phyloP scores from a whole-genome alignment of 2,329 filamentous ascomycete species.

The Colletotrichum sp. region DNA sequence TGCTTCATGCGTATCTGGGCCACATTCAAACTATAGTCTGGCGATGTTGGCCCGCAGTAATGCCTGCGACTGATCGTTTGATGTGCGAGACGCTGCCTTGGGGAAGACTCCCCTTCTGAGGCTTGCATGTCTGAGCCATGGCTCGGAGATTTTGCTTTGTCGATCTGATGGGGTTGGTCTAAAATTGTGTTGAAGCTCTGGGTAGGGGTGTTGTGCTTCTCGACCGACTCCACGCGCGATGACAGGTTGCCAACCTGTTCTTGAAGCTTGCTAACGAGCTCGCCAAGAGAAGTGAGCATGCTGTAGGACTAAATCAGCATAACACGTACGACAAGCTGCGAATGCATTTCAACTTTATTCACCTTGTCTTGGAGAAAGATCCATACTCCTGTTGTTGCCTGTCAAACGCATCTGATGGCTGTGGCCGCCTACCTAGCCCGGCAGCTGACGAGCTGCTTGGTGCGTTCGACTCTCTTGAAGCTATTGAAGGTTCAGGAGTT shows the following conservation, averaged over 20 bases:
- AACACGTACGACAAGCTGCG: neutral
- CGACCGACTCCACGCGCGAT: neutral
- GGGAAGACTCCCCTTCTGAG: neutral
- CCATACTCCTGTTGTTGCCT: neutral
- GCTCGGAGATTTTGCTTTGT: neutral
- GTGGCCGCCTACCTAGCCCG: neutral
- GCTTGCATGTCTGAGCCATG: neutral
- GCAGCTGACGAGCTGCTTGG: neutral
- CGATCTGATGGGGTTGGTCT: neutral
- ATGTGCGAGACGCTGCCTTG: neutral
- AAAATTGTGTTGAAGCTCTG: neutral
- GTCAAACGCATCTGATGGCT: neutral
- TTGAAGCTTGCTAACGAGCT: neutral
- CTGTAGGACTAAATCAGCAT: neutral
- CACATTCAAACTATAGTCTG: neutral
- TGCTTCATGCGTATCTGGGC: neutral
- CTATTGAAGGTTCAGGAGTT: neutral
- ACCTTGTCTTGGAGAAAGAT: neutral
- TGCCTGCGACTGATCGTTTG: neutral
- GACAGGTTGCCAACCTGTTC: neutral
- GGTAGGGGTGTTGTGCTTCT: neutral
- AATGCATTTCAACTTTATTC: neutral
- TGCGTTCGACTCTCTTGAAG: neutral
- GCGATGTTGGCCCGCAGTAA: neutral
- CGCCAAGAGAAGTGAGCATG: neutral